A percentile compares a stretch with the other conserved stretches of the same genome.
These are phyloP conservation scores for Hymenoscyphus albidus DNA, from an alignment of 2,329 filamentous ascomycete species.

Conservation along the genomic window DNA sequence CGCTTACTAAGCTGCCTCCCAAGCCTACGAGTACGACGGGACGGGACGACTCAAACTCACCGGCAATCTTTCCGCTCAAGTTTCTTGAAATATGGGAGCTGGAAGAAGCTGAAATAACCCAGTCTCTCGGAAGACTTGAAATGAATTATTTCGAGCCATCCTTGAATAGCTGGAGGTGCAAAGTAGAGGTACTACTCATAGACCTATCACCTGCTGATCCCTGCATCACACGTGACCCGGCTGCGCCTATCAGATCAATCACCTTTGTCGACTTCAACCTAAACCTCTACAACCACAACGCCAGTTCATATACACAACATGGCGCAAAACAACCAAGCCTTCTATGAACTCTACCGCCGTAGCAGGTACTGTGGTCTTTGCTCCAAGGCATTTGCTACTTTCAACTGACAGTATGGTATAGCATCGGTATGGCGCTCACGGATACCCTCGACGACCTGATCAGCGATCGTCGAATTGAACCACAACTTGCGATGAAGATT, in stretches of 20 bases:
- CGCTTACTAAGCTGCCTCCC: background rate
- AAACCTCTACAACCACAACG: constrained; percentile 20
- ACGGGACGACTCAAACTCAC: too few relatives aligned
- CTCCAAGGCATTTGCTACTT: constrained; percentile 23
- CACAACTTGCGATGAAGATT: constrained; percentile 98
- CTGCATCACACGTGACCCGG: too few relatives aligned
- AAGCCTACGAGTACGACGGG: too few relatives aligned
- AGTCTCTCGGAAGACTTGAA: too few relatives aligned
- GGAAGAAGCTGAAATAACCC: too few relatives aligned
- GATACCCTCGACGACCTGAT: constrained; percentile 98
- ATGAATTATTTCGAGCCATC: too few relatives aligned
- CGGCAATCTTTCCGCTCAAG: too few relatives aligned
- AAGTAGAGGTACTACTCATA: too few relatives aligned
- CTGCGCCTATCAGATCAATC: background rate
- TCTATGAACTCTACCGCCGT: constrained; percentile 95
- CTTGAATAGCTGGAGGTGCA: too few relatives aligned
- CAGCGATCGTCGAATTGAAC: constrained; percentile 90
- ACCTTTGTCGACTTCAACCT: constrained; percentile 14
- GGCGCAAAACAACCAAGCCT: constrained; percentile 52
- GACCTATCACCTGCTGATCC: too few relatives aligned
- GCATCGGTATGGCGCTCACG: constrained; percentile 87
- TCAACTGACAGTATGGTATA: constrained; percentile 42
- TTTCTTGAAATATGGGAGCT: too few relatives aligned
- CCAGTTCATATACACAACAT: constrained; percentile 35
- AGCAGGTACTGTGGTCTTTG: constrained; percentile 71